These are phyloP conservation scores for Botrytis sinoallii DNA, from an alignment of 2,329 filamentous ascomycete genomes.

Conservation along the genomic window DNA sequence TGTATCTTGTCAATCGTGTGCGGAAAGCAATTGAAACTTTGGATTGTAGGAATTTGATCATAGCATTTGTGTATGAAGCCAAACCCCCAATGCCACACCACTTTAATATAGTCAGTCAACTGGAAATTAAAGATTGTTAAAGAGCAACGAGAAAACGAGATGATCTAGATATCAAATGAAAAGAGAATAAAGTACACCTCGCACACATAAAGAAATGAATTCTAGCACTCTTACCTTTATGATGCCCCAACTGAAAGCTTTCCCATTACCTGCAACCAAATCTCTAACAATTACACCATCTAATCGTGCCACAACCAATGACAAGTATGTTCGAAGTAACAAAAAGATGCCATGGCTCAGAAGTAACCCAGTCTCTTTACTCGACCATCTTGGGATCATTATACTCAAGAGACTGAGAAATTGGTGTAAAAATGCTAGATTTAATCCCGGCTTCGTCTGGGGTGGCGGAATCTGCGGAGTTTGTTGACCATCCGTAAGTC, in stretches of 20 bases:
- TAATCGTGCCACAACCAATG: constrained; percentile 83
- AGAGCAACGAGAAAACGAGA: neutral
- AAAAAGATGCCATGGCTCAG: constrained; percentile 87
- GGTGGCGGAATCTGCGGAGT: constrained; percentile 71
- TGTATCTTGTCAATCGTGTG: constrained; percentile 89
- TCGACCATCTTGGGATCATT: constrained; percentile 93
- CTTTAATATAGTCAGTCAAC: constrained; percentile 37
- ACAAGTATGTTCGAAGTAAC: constrained; percentile 89
- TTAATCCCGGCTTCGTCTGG: constrained; percentile 89
- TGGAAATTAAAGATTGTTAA: neutral
- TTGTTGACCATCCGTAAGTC: constrained; percentile 63
- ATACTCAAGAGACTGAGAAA: constrained; percentile 95
- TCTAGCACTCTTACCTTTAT: constrained; percentile 56
- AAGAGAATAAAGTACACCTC: neutral
- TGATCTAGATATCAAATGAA: neutral
- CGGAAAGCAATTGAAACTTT: constrained; percentile 98
- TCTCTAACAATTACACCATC: constrained; percentile 97
- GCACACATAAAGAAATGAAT: neutral
- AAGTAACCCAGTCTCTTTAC: constrained; percentile 89
- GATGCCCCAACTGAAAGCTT: constrained; percentile 82
- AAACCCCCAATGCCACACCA: constrained; percentile 94
- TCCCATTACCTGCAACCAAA: constrained; percentile 90
- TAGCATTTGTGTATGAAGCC: constrained; percentile 95
- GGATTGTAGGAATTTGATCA: constrained; percentile 97
- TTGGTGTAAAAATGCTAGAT: constrained; percentile 93